Conservation (phyloP, 441 rosid genomes). For the Erodium trifolium region DNA sequence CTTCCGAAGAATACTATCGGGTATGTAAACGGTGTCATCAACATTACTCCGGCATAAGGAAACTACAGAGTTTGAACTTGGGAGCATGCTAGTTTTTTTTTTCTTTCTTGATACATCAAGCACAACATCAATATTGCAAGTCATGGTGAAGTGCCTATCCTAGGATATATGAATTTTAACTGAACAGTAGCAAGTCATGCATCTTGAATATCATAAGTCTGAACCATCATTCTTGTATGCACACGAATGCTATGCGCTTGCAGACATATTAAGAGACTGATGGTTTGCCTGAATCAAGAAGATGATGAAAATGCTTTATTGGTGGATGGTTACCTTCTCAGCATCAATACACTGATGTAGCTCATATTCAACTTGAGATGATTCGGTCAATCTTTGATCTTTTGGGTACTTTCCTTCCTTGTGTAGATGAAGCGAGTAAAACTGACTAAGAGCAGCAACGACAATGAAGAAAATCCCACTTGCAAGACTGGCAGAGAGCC, state of each 20-base stretch:
- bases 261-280: not conserved
- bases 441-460: slow-evolving; percentile 37
- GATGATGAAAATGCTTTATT: not conserved
- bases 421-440: slow-evolving; percentile 33
- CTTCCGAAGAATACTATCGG: not conserved
- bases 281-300: not conserved
- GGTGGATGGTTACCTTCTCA: slow-evolving; percentile 38
- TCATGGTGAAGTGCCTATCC: too few relatives aligned
- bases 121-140: too few relatives aligned
- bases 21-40: not conserved
- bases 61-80: too few relatives aligned
- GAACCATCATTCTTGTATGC: not conserved
- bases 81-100: too few relatives aligned
- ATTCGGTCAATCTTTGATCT: slow-evolving; percentile 23
- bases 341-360: slow-evolving; percentile 35
- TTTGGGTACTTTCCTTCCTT: slow-evolving; percentile 32
- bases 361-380: slow-evolving; percentile 33
- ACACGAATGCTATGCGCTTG: not conserved
- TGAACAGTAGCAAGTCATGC: not conserved
- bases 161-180: too few relatives aligned
- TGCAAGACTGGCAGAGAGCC: slow-evolving; percentile 44
- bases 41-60: too few relatives aligned
- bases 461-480: slow-evolving; percentile 58
- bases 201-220: not conserved
- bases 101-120: too few relatives aligned